Percentiles rank a stretch among this genome's conserved stretches.
phyloP scores from a whole-genome alignment of 2,329 filamentous ascomycete species.

The Epichloe glyceriae region DNA sequence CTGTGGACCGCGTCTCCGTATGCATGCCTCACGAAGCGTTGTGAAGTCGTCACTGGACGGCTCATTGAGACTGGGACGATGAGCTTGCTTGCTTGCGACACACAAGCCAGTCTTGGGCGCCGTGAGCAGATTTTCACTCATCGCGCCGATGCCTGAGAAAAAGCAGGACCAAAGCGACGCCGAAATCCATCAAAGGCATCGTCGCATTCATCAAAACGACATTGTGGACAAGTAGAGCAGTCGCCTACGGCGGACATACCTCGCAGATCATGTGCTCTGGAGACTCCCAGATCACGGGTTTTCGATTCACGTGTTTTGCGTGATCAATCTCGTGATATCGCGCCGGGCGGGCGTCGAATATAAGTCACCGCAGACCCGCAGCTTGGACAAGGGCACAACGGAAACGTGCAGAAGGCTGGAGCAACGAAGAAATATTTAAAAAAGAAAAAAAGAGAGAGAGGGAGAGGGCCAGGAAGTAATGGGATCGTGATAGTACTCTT shows the following conservation, averaged over 20 bases:
- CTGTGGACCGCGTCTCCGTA: background rate
- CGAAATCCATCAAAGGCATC: constrained; percentile 1
- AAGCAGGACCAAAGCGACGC: background rate
- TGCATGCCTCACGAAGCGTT: background rate
- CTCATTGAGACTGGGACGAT: background rate
- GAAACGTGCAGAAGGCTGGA: background rate
- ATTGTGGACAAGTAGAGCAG: constrained; percentile 9
- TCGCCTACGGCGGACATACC: constrained; percentile 25
- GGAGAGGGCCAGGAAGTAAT: background rate
- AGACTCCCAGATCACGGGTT: constrained; percentile 30
- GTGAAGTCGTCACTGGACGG: constrained; percentile 4
- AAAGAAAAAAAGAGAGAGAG: constrained; percentile 1
- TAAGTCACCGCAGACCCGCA: constrained; percentile 17
- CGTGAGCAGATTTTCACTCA: background rate
- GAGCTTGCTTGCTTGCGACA: background rate
- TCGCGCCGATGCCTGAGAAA: background rate
- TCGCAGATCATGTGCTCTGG: constrained; percentile 31
- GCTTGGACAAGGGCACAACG: constrained; percentile 3
- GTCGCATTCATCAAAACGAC: constrained; percentile 7
- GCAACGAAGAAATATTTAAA: constrained; percentile 3
- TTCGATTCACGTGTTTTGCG: constrained; percentile 31
- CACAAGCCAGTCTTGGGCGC: background rate
- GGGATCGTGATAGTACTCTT: background rate
- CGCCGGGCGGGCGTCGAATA: constrained; percentile 16
- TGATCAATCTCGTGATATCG: constrained; percentile 37